phyloP scores from a whole-genome alignment of 2,329 filamentous ascomycete genomes.

The Ophiostoma quercus region DNA sequence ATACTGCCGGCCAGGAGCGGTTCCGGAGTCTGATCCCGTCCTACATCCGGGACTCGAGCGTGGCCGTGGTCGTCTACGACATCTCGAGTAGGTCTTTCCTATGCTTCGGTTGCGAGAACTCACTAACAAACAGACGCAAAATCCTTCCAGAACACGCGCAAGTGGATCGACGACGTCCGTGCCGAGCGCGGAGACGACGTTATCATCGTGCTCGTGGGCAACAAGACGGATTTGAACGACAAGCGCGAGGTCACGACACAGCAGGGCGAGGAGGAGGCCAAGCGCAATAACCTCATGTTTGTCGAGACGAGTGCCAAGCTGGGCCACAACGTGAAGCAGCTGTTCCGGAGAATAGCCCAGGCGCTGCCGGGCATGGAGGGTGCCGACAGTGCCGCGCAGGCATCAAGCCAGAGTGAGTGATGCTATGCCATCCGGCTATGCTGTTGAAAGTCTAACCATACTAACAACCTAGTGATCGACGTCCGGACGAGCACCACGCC shows the following conservation, averaged over 20 bases:
- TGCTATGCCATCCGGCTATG: constrained; percentile 24
- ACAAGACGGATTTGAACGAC: constrained; percentile 98
- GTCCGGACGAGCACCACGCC: constrained; percentile 75
- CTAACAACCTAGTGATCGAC: constrained; percentile 66
- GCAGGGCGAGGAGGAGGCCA: constrained; percentile 95
- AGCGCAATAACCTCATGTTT: constrained; percentile 97
- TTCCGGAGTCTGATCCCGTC: constrained; percentile 96
- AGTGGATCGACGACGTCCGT: constrained; percentile 98
- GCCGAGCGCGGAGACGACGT: constrained; percentile 97
- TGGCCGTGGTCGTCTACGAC: constrained; percentile 97
- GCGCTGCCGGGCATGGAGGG: constrained; percentile 97
- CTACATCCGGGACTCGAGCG: constrained; percentile 96
- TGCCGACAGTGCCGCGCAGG: constrained; percentile 69
- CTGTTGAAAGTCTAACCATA: background rate
- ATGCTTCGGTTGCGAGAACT: background rate
- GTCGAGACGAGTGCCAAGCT: constrained; percentile 98
- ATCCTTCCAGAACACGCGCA: constrained; percentile 96
- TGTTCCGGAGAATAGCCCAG: constrained; percentile 97
- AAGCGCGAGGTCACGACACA: constrained; percentile 95
- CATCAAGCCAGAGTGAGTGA: constrained; percentile 62
- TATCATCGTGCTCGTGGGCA: constrained; percentile 96
- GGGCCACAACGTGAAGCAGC: constrained; percentile 93
- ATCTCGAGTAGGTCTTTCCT: constrained; percentile 64
- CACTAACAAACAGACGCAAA: constrained; percentile 60
- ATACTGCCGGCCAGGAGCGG: constrained; percentile 94